Evolutionary conservation across 768 basidiomycete genomes (phyloP).

Genomic region (Kwoniella europaea): DNA sequence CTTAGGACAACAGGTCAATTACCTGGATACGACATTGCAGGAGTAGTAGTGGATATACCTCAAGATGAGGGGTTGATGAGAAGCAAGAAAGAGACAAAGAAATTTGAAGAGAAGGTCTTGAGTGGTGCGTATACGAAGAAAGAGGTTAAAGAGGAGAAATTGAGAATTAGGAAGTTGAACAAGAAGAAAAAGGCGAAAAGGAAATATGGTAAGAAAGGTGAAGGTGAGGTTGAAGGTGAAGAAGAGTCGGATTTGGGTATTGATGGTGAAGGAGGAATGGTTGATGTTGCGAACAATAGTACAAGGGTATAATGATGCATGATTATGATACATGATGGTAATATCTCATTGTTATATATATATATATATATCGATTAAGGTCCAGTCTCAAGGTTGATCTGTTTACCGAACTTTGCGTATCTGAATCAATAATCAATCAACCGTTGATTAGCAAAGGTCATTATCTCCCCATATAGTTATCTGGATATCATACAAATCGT

Average conservation of each 20-base stretch:
- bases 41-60: neutral
- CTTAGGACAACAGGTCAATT: conserved; percentile 27
- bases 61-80: neutral
- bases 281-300: neutral
- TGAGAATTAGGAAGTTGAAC: conserved; percentile 75
- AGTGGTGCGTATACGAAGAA: conserved; percentile 18
- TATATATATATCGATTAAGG: neutral
- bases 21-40: conserved; percentile 5
- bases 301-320: conserved; percentile 28
- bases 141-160: conserved; percentile 61
- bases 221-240: conserved; percentile 5
- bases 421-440: too few relatives aligned
- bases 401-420: conserved; percentile 89
- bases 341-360: too few relatives aligned
- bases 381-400: conserved; percentile 78
- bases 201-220: conserved; percentile 60
- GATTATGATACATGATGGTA: conserved; percentile 9
- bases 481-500: too few relatives aligned
- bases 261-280: neutral
- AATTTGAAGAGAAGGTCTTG: conserved; percentile 19
- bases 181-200: conserved; percentile 79
- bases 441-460: too few relatives aligned
- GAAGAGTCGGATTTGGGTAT: conserved; percentile 13
- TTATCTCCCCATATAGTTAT: too few relatives aligned
- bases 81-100: conserved; percentile 7